Base-by-base conservation (phyloP, 2,329 filamentous ascomycete species). In the Monosporascus sp. region DNA sequence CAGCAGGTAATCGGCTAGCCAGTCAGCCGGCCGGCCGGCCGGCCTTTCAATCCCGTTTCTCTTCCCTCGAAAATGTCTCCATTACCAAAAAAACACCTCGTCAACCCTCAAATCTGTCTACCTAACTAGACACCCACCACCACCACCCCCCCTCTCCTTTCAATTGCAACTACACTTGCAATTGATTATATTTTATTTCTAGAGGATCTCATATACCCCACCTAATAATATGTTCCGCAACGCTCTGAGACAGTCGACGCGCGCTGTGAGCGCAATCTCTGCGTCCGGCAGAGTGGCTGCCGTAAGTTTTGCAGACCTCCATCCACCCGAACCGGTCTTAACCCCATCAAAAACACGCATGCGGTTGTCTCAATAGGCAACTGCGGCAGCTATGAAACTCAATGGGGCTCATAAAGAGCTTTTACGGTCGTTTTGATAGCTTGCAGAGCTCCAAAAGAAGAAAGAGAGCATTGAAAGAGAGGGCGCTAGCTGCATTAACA, bases 161-260 rank as follows among this genome's bases (percentile, higher is more conserved):
- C 81, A 82, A 80, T 73, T 79, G 82, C 82, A 85, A 81, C 25
- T 83, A 81, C 77, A 79, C 77, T 72, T 78, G 82, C 82, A 84
- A 83, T 85, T 85, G 82, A 76, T 76, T 75, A 74, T 73, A 72
- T 65, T 74, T 75, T 69, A 70, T 48, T 55, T 49, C 70, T 74
- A 71, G 74, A 74, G 72, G 77, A 74, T 70, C 71, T 73, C 69
- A 77, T 67, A 75, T 69, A 74, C 74, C 77, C 80, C 76, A 69
- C 66, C 22, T 45, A 45, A 45, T 67, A 81, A 74, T 80, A 97
- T 97, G 93, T 96, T 97, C 85, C 90, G 93, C 81, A 96, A 89
- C 87, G 92, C 93, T 82, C 85, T 97, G 80, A 87, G 92, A 82
- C 91, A 96, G 84, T 95, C 91, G 77, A 88, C 88, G 82, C 91